Base-by-base conservation (phyloP, 768 basidiomycete species). In the Boletellus ananas region DNA sequence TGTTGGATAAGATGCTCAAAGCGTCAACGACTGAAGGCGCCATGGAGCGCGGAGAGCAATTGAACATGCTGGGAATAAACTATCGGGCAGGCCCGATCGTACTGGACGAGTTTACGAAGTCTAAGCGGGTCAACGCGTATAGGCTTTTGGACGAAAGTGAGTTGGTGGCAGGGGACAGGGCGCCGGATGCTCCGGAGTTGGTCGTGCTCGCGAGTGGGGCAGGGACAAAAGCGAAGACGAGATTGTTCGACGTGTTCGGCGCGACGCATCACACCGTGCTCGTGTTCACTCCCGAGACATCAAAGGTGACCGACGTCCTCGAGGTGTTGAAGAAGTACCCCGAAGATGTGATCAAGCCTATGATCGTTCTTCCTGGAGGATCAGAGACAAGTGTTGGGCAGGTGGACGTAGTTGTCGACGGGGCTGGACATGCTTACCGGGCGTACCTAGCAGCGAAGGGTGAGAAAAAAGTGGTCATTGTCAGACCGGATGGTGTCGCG, bases 21-120 rank as follows among this genome's bases (percentile, higher is more conserved):
- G 8, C 20, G 23, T 20, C 13, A 16, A 35, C 42, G n/a, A 13
- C 37, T 2, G 42, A 36, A 5, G 2, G 9, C 1, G n/a, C 25
- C 16, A 18, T 41, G 40, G 11, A 17, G 14, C 50, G 34, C 7
- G 45, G 43, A 12, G 13, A 59, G 16, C 57, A 59, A 2, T 49
- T 77, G 5, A 55, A 62, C 17, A 75, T 77, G 61, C 72, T 80
- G 33, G 78, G 77, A 8, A 68, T 81, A 38, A 81, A 81, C 61
- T 81, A 76, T 56, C 71, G 81, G 9, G 72, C 73, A 63, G 80
- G 79, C 57, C 54, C 73, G 0, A 69, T 79, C 18, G 66, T 80
- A 1, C 20, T 76, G 13, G 79, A 81, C 37, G 59, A 59, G n/a
- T 29, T 52, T 50, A 45, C 48, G 2, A 27, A 23, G 0, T 20